phyloP scores from a whole-genome alignment of 306 rosid genomes.

The Prunus mira region DNA sequence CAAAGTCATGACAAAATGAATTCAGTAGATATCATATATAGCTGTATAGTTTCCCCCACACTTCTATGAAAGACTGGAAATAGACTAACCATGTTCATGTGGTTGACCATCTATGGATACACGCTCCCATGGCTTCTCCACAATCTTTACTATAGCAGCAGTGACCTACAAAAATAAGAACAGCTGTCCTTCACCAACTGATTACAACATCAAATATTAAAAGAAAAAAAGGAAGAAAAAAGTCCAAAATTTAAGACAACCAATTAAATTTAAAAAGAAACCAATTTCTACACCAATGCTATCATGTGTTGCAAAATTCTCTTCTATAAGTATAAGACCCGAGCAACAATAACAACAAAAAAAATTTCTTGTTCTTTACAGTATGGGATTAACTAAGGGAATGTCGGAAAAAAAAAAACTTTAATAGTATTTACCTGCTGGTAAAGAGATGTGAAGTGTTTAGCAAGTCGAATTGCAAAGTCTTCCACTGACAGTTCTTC shows the following conservation, averaged over 20 bases:
- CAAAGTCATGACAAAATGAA: background rate
- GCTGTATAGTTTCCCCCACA: background rate
- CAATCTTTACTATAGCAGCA: conserved; percentile 69
- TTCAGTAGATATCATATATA: background rate
- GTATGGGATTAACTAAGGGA: background rate
- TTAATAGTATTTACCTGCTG: conserved; percentile 48
- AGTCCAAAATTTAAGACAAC: background rate
- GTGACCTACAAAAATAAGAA: conserved; percentile 53
- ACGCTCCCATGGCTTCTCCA: conserved; percentile 97
- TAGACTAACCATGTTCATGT: conserved; percentile 79
- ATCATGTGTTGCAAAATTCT: background rate
- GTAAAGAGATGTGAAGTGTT: conserved; percentile 76
- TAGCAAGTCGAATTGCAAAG: conserved; percentile 81
- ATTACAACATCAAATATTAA: conserved; percentile 8
- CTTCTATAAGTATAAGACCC: background rate
- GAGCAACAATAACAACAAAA: no score
- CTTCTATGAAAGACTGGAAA: conserved; percentile 9
- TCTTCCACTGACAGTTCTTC: conserved; percentile 71
- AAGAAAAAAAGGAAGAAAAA: background rate
- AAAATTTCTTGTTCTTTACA: background rate
- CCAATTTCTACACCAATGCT: background rate
- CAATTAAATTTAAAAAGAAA: background rate
- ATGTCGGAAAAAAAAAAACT: background rate
- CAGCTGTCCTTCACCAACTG: conserved; percentile 6
- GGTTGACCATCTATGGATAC: conserved; percentile 60